Conservation (phyloP, 148 eudicot genomes). For the Rhododendron mucronatum region DNA sequence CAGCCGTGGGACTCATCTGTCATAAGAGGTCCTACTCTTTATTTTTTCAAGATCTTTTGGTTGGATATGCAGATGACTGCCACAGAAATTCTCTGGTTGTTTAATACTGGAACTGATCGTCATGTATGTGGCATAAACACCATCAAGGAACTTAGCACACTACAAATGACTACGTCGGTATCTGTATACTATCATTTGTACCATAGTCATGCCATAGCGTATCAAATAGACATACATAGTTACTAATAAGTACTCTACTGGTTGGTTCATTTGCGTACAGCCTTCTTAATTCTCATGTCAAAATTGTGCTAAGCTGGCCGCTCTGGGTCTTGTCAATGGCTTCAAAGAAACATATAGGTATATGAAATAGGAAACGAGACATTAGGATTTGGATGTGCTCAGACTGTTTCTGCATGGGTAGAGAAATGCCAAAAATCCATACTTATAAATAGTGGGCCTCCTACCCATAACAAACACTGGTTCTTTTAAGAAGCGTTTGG, state of each 20-base stretch:
- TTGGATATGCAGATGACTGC: background rate
- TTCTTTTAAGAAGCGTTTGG: background rate
- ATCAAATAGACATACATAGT: background rate
- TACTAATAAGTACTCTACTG: background rate
- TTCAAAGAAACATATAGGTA: background rate
- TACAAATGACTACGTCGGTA: background rate
- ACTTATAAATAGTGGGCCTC: background rate
- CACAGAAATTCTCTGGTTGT: conserved; percentile 2
- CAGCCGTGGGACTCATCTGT: conserved; percentile 82
- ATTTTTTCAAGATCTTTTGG: conserved; percentile 11
- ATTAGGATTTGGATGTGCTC: background rate
- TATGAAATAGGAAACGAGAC: background rate
- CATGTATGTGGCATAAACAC: background rate
- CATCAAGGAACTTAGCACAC: background rate
- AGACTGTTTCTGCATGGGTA: background rate
- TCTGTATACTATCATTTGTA: background rate
- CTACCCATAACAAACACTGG: background rate
- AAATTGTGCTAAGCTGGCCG: background rate
- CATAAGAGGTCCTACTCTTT: conserved; percentile 63
- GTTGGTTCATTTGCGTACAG: background rate
- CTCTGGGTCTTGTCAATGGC: background rate
- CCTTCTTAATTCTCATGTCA: background rate
- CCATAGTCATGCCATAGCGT: background rate
- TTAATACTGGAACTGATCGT: conserved; percentile 4
- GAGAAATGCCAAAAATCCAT: background rate